phyloP scores from a whole-genome alignment of 1,139 yeast species.

The Sugiyamaella castrensis region DNA sequence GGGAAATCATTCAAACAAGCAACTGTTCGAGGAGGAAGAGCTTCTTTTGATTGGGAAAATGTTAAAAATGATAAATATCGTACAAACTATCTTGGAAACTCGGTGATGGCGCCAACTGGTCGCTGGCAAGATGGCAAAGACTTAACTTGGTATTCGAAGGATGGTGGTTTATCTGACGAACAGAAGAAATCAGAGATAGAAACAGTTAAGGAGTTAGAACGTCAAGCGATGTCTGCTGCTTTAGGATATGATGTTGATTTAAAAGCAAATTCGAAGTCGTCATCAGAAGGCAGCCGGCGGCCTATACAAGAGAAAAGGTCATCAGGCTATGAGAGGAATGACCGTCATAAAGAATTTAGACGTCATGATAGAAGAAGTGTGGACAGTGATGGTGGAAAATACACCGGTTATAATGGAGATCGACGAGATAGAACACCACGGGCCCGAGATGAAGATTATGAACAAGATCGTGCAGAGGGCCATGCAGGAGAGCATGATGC shows the following conservation, averaged over 20 bases:
- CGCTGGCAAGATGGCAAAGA: slow-evolving; percentile 30
- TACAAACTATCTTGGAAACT: slow-evolving; percentile 32
- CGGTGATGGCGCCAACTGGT: slow-evolving; percentile 32
- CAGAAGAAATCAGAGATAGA: slow-evolving; percentile 6
- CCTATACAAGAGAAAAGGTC: neutral
- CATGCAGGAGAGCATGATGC: no score
- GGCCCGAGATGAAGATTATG: no score
- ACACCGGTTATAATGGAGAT: slow-evolving; percentile 6
- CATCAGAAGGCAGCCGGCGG: no score
- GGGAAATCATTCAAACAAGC: slow-evolving; percentile 23
- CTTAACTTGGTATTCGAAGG: slow-evolving; percentile 30
- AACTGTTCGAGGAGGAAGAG: slow-evolving; percentile 34
- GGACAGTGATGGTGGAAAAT: slow-evolving; percentile 1
- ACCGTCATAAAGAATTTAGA: slow-evolving; percentile 1
- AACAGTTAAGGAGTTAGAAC: slow-evolving; percentile 27
- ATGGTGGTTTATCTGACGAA: slow-evolving; percentile 9
- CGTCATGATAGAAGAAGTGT: neutral
- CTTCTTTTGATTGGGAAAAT: slow-evolving; percentile 31
- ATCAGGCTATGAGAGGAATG: neutral
- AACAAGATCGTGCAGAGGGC: no score
- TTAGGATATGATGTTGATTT: slow-evolving; percentile 21
- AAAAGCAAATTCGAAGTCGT: neutral
- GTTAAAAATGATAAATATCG: slow-evolving; percentile 31
- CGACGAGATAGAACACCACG: slow-evolving; percentile 9
- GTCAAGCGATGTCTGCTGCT: slow-evolving; percentile 28